A percentile compares a stretch with the other conserved stretches of the same genome.
These are phyloP conservation scores for Calonectria montana DNA, from an alignment of 2,329 filamentous ascomycete genomes.

Conservation along the genomic window DNA sequence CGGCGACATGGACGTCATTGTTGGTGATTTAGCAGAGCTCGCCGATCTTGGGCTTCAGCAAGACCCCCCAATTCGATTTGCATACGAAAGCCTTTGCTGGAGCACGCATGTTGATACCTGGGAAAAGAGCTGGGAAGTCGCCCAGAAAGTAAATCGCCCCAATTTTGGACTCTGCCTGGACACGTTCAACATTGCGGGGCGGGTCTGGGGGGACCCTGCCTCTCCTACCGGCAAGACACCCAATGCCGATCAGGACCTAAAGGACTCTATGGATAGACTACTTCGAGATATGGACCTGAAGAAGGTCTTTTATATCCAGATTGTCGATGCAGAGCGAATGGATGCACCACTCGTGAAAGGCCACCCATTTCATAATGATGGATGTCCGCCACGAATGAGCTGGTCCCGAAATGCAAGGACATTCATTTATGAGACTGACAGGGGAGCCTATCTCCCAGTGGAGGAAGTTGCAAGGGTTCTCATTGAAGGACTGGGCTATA, in stretches of 20 bases:
- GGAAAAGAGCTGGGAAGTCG: conserved; percentile 76
- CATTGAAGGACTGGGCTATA: conserved; percentile 70
- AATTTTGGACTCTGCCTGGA: conserved; percentile 83
- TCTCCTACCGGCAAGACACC: conserved; percentile 59
- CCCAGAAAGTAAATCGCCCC: conserved; percentile 69
- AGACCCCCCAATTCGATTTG: conserved; percentile 70
- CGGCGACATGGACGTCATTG: conserved; percentile 65
- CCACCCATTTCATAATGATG: conserved; percentile 45
- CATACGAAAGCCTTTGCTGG: conserved; percentile 79
- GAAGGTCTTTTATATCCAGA: conserved; percentile 80
- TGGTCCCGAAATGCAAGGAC: conserved; percentile 78
- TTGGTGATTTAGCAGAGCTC: conserved; percentile 69
- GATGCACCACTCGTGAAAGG: conserved; percentile 50
- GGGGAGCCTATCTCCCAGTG: conserved; percentile 65
- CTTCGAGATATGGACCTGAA: conserved; percentile 64
- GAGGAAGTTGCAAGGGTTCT: conserved; percentile 69
- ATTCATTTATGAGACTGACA: conserved; percentile 55
- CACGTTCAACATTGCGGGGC: conserved; percentile 79
- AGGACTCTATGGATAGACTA: conserved; percentile 64
- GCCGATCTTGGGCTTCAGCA: conserved; percentile 73
- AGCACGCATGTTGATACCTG: conserved; percentile 76
- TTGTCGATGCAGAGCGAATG: conserved; percentile 75
- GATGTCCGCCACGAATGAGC: conserved; percentile 68
- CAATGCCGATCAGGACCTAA: conserved; percentile 65
- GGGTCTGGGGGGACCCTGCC: conserved; percentile 75